These are phyloP conservation scores for Neurospora sp. DNA, from an alignment of 495 filamentous ascomycete genomes.

Conservation along the genomic window DNA sequence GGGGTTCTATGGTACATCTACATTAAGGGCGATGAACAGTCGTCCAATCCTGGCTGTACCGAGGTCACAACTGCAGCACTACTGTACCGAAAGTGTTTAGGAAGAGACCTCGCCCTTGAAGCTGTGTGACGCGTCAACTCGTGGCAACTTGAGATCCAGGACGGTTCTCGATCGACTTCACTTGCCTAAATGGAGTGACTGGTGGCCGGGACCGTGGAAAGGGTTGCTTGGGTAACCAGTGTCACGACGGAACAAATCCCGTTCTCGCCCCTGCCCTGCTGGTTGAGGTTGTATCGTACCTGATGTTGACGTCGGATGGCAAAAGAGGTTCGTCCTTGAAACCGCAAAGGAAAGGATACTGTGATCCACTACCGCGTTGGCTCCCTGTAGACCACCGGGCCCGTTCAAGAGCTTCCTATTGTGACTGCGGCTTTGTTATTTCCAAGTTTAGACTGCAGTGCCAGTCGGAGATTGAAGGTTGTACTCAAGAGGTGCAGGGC, in stretches of 20 bases:
- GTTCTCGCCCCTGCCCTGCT: neutral
- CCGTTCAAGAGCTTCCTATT: neutral
- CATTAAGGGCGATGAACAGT: neutral
- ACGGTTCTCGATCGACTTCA: neutral
- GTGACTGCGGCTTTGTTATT: neutral
- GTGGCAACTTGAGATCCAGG: neutral
- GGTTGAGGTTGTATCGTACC: neutral
- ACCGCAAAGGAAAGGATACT: too few relatives aligned
- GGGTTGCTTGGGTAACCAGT: neutral
- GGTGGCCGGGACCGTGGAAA: neutral
- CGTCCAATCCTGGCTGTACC: neutral
- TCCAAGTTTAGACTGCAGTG: neutral
- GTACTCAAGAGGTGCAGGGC: too few relatives aligned
- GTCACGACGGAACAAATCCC: neutral
- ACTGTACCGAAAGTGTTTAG: neutral
- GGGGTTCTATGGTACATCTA: neutral
- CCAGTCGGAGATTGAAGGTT: neutral
- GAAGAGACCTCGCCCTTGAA: neutral
- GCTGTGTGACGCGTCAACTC: neutral
- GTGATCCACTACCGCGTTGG: too few relatives aligned
- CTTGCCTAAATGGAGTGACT: neutral
- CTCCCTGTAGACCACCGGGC: too few relatives aligned
- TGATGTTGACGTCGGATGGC: neutral
- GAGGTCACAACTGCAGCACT: too few relatives aligned
- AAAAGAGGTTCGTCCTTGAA: neutral